Evolutionary conservation across 345 rosid genomes (phyloP).

Genomic region (Ceriops zippeliana): DNA sequence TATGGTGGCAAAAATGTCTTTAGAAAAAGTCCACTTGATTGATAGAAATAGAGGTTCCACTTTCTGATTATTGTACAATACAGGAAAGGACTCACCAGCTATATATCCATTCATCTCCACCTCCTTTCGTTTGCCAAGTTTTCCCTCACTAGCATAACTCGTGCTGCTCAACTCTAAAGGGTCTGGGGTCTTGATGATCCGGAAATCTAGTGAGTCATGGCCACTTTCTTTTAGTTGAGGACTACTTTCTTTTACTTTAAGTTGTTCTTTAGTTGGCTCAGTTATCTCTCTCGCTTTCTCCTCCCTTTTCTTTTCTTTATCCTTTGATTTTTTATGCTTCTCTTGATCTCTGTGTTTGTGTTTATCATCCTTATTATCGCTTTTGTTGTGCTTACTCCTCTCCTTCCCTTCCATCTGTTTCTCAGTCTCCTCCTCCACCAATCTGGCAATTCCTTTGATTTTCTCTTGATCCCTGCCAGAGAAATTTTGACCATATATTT

Average conservation of each 20-base stretch:
- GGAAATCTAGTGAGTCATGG: slow-evolving; percentile 17
- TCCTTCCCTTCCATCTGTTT: slow-evolving; percentile 38
- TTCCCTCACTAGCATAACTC: slow-evolving; percentile 11
- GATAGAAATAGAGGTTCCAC: slow-evolving; percentile 17
- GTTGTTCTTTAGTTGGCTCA: slow-evolving; percentile 32
- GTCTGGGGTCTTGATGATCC: slow-evolving; percentile 19
- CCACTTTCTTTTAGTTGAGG: slow-evolving; percentile 15
- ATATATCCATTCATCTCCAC: slow-evolving; percentile 25
- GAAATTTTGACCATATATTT: slow-evolving; percentile 20
- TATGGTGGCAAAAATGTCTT: slow-evolving; percentile 1
- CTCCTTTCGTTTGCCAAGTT: slow-evolving; percentile 27
- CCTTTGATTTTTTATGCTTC: slow-evolving; percentile 32
- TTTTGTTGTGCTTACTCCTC: slow-evolving; percentile 34
- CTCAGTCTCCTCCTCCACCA: slow-evolving; percentile 38
- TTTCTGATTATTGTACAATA: slow-evolving; percentile 16
- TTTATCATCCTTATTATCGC: slow-evolving; percentile 31
- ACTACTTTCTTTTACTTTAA: slow-evolving; percentile 24
- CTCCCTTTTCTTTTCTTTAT: slow-evolving; percentile 40
- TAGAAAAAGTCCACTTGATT: slow-evolving; percentile 17
- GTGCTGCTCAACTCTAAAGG: slow-evolving; percentile 15
- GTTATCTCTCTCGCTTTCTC: slow-evolving; percentile 38
- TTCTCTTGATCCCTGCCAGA: slow-evolving; percentile 34
- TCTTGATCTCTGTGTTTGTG: slow-evolving; percentile 29
- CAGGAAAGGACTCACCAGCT: slow-evolving; percentile 34
- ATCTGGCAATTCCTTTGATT: slow-evolving; percentile 30